Evolutionary conservation across 2,329 filamentous ascomycete species (phyloP).

Genomic region (Teratosphaeria gauchensis): DNA sequence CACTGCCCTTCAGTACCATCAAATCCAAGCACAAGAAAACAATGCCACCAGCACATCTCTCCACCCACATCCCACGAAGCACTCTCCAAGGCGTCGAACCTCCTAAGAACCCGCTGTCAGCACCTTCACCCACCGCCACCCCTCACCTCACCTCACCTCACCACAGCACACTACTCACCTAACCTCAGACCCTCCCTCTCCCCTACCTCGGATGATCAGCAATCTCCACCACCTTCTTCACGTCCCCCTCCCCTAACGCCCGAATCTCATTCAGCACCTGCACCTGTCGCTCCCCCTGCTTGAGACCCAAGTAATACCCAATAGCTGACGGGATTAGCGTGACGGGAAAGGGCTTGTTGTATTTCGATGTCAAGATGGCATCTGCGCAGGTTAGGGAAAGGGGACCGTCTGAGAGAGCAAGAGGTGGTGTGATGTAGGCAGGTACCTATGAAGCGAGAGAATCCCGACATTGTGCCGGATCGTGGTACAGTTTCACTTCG

Average conservation of each 20-base stretch:
- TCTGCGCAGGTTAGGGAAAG: too few relatives aligned
- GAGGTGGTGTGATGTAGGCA: background rate
- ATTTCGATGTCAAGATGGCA: constrained; percentile 21
- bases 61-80: background rate
- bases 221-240: constrained; percentile 13
- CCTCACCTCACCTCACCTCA: background rate
- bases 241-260: constrained; percentile 14
- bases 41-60: too few relatives aligned
- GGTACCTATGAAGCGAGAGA: constrained; percentile 12
- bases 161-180: too few relatives aligned
- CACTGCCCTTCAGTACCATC: too few relatives aligned
- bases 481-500: too few relatives aligned
- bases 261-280: constrained; percentile 21
- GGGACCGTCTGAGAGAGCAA: too few relatives aligned
- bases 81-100: background rate
- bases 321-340: constrained; percentile 23
- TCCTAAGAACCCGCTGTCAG: too few relatives aligned
- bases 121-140: background rate
- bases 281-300: constrained; percentile 21
- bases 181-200: too few relatives aligned
- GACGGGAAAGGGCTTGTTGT: constrained; percentile 25
- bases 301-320: constrained; percentile 20
- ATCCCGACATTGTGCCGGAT: constrained; percentile 6
- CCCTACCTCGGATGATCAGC: constrained; percentile 10
- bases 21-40: too few relatives aligned